phyloP scores from a whole-genome alignment of 106 monocot genomes.

The Posidonia australis region DNA sequence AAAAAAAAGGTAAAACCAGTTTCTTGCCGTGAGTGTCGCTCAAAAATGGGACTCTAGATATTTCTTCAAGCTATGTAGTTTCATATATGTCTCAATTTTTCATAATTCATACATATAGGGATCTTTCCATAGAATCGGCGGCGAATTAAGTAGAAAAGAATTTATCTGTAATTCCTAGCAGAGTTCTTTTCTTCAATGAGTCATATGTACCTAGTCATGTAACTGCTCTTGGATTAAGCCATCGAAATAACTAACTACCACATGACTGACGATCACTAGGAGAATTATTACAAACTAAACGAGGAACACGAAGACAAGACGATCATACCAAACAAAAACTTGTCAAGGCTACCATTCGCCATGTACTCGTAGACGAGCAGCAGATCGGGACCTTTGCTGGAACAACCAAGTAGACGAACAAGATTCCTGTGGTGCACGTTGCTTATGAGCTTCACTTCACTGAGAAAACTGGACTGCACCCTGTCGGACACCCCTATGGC shows the following conservation, averaged over 20 bases:
- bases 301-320: background rate
- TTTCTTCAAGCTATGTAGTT: no score
- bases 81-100: no score
- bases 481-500: conserved; percentile 32
- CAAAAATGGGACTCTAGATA: no score
- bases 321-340: conserved; percentile 59
- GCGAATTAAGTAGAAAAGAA: no score
- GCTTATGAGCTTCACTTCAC: conserved; percentile 71
- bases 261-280: background rate
- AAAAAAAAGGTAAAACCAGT: background rate
- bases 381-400: conserved; percentile 39
- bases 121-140: no score
- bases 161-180: no score
- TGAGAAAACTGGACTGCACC: conserved; percentile 34
- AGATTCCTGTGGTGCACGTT: conserved; percentile 70
- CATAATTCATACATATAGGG: no score
- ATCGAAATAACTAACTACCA: background rate
- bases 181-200: no score
- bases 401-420: conserved; percentile 61
- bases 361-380: conserved; percentile 74
- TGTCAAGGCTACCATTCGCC: conserved; percentile 67
- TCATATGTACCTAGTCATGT: no score
- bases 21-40: no score
- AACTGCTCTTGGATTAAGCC: no score
- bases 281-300: background rate